These are phyloP conservation scores for Leccinellum luteum DNA, from an alignment of 768 basidiomycete genomes.

Conservation along the genomic window DNA sequence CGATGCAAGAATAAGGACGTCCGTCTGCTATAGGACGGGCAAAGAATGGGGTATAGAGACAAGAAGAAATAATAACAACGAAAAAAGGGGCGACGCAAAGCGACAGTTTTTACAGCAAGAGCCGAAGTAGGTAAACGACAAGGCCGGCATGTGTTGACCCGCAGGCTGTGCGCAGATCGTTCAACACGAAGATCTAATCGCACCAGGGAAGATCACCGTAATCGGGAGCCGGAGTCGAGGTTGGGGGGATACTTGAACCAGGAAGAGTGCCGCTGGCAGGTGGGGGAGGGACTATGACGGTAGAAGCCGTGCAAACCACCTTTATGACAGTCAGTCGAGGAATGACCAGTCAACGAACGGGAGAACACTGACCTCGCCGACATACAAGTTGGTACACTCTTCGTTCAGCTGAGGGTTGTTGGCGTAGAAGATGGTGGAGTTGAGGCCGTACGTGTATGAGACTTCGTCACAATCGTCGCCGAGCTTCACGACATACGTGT, in stretches of 20 bases:
- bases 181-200: constrained; percentile 35
- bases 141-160: constrained; percentile 26
- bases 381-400: constrained; percentile 64
- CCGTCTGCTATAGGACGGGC: constrained; percentile 2
- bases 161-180: constrained; percentile 6
- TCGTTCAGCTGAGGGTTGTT: constrained; percentile 76
- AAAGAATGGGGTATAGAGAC: constrained; percentile 24
- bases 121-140: constrained; percentile 19
- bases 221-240: constrained; percentile 26
- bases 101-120: not conserved
- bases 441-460: constrained; percentile 37
- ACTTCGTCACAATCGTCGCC: constrained; percentile 63
- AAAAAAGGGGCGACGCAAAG: constrained; percentile 3
- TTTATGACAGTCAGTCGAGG: constrained; percentile 9
- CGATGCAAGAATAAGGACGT: constrained; percentile 11
- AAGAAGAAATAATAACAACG: constrained; percentile 9
- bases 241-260: constrained; percentile 31
- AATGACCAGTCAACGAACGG: not conserved
- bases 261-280: constrained; percentile 35
- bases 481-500: constrained; percentile 52
- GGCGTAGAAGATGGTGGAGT: constrained; percentile 48
- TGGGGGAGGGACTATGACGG: constrained; percentile 41
- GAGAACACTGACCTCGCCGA: constrained; percentile 59
- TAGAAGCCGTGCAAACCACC: constrained; percentile 53
- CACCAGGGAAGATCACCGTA: constrained; percentile 49